Base-by-base conservation (phyloP, 2,329 filamentous ascomycete genomes). In the Talaromyces sp. region DNA sequence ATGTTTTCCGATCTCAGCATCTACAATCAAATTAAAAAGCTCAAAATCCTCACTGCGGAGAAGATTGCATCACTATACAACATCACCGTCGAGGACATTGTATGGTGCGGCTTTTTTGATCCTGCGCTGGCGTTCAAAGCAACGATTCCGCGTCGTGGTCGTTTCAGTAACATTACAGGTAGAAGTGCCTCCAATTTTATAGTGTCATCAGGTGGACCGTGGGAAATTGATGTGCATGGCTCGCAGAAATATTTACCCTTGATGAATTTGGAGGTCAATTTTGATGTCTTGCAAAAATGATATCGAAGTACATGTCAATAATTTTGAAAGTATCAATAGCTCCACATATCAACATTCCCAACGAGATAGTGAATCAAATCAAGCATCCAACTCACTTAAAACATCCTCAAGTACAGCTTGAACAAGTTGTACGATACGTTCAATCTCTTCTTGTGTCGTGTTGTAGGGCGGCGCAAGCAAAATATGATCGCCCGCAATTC, bases 381-480 rank as follows among this genome's bases (percentile, higher is more conserved):
- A 64, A 54, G 11, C 13, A 10, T 56, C 37, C 37, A 56, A 50
- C 31, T 61, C 50, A 2, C 47, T 13, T 67, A 85, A 84, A 31
- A 81, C 83, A 52, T 85, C 83, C 14, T 78, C 73, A 24, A 90
- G 75, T 19, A 89, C 82, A n/a, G 72, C 76, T 3, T 74, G 75
- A 2, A 86, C 78, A 0, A 77, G 80, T 19, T 82, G 77, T 2
- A 85, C 85, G 62, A 90, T 84, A 27, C 78, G 71, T 14, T 85
- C 80, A 60, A 90, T 78, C 22, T 90, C 86, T 8, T 79, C 79
- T 50, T 77, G 76, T 0, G 82, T 86, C 24, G 88, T 81, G 52
- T 85, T 91, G 75, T 87, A 92, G 0, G 90, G 83, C 5, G 90
- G 90, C 1, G 89, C 85, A 11, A 93, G 71, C 31, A 93, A 81